Conservation (phyloP, 768 basidiomycete species). For the Aureoboletus auriporus region DNA sequence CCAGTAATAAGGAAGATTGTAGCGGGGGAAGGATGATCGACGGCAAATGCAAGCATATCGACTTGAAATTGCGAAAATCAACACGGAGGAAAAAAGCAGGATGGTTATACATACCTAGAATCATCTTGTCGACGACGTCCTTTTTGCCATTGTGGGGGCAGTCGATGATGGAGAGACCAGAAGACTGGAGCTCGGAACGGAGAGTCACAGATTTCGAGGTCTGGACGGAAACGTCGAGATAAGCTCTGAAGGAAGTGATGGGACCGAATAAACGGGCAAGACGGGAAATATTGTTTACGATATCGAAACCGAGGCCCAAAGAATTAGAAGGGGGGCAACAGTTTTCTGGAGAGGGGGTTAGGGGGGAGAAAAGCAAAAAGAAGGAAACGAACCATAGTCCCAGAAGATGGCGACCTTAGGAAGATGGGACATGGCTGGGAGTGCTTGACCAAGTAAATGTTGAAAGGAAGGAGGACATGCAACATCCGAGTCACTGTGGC, state of each 20-base stretch:
- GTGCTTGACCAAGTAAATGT: neutral
- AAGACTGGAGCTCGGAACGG: conserved; percentile 43
- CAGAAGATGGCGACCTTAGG: conserved; percentile 41
- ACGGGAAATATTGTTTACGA: conserved; percentile 41
- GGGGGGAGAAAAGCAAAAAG: neutral
- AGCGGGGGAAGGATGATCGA: conserved; percentile 50
- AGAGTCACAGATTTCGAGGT: conserved; percentile 28
- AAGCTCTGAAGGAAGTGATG: conserved; percentile 50
- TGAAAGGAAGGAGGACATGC: too few species aligned
- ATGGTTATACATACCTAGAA: conserved; percentile 33
- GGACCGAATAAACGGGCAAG: conserved; percentile 46
- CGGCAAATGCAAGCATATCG: conserved; percentile 63
- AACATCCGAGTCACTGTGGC: too few species aligned
- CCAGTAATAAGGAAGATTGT: conserved; percentile 63
- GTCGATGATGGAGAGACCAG: conserved; percentile 39
- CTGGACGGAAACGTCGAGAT: conserved; percentile 44
- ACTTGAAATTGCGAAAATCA: conserved; percentile 33
- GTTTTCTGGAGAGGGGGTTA: conserved; percentile 25
- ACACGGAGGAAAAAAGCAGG: neutral
- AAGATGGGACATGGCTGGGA: conserved; percentile 29
- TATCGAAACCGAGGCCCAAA: conserved; percentile 35
- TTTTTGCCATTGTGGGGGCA: conserved; percentile 32
- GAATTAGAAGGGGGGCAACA: conserved; percentile 29
- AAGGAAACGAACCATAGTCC: conserved; percentile 30
- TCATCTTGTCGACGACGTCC: conserved; percentile 44